A percentile compares a stretch with the other conserved stretches of the same genome.
Evolutionary conservation across 192 early-diverging fungal species (phyloP).

Genomic region (Coemansia sp.): DNA sequence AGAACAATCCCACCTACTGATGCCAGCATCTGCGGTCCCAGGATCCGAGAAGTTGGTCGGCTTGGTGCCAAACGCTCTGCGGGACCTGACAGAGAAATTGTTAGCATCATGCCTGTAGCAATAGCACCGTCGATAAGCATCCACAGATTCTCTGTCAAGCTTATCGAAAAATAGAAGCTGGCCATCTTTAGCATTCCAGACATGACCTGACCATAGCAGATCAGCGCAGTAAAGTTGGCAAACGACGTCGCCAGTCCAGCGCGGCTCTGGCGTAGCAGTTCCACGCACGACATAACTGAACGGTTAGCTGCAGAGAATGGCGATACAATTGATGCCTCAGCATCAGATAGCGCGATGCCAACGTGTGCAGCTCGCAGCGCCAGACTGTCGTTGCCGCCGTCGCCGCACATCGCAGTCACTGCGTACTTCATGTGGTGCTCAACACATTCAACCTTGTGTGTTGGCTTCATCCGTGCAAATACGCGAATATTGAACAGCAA

Average conservation of each 20-base stretch:
- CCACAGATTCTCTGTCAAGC: conserved; percentile 70
- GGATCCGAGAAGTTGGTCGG: conserved; percentile 73
- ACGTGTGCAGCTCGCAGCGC: conserved; percentile 81
- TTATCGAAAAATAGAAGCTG: conserved; percentile 76
- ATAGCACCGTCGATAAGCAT: conserved; percentile 73
- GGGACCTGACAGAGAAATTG: conserved; percentile 66
- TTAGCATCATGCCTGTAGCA: conserved; percentile 62
- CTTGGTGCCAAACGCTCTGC: conserved; percentile 57
- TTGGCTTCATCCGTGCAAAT: conserved; percentile 78
- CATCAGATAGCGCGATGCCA: conserved; percentile 76
- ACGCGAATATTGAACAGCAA: conserved; percentile 69
- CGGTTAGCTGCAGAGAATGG: conserved; percentile 69
- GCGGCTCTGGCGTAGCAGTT: conserved; percentile 51
- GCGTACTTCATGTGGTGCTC: conserved; percentile 71
- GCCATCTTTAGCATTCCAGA: conserved; percentile 60
- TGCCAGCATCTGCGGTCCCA: conserved; percentile 69
- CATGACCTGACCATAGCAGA: conserved; percentile 74
- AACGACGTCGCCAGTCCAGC: conserved; percentile 70
- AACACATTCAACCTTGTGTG: conserved; percentile 75
- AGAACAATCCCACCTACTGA: conserved; percentile 68
- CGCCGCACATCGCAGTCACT: conserved; percentile 82
- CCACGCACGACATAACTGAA: conserved; percentile 65
- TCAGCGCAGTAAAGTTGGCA: conserved; percentile 75
- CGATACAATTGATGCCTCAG: conserved; percentile 79
- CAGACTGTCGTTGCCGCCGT: conserved; percentile 83